A percentile compares a stretch with the other conserved stretches of the same genome.
These are phyloP conservation scores for Dendrostoma leiphaemia DNA, from an alignment of 2,329 filamentous ascomycete species.

Conservation along the genomic window DNA sequence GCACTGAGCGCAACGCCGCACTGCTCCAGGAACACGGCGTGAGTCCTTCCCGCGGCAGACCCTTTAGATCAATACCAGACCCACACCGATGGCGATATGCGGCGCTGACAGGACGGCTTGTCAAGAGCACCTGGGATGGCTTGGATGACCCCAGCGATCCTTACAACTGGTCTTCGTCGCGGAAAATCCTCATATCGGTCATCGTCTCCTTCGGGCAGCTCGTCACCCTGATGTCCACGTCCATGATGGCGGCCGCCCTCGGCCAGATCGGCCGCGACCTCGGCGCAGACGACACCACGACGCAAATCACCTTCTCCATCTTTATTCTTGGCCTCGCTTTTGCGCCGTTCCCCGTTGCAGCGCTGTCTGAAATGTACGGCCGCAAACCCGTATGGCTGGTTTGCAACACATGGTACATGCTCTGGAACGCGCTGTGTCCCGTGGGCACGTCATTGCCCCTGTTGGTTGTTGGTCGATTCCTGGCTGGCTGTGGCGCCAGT, in stretches of 20 bases:
- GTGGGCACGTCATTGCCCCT: constrained; percentile 13
- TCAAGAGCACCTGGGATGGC: constrained; percentile 18
- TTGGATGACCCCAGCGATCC: constrained; percentile 17
- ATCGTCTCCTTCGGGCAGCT: constrained; percentile 33
- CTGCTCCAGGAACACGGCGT: background rate
- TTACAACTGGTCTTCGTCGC: constrained; percentile 18
- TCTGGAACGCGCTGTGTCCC: too few relatives aligned
- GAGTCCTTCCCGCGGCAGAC: too few relatives aligned
- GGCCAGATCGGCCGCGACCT: constrained; percentile 31
- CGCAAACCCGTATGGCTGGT: constrained; percentile 32
- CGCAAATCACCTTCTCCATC: constrained; percentile 33
- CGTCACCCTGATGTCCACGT: constrained; percentile 34
- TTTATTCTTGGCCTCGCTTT: constrained; percentile 35
- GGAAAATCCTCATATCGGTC: constrained; percentile 24
- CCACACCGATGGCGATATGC: too few relatives aligned
- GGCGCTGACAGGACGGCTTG: too few relatives aligned
- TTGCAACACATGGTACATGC: constrained; percentile 31
- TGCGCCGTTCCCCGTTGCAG: constrained; percentile 32
- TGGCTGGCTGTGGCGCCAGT: background rate
- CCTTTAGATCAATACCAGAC: too few relatives aligned
- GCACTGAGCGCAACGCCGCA: background rate
- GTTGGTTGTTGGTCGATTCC: constrained; percentile 26
- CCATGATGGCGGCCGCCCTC: constrained; percentile 34
- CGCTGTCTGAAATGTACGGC: constrained; percentile 33
- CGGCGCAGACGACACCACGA: constrained; percentile 24